Evolutionary conservation across 345 rosid species (phyloP).

Genomic region (Cardamine chenopodiifolia): DNA sequence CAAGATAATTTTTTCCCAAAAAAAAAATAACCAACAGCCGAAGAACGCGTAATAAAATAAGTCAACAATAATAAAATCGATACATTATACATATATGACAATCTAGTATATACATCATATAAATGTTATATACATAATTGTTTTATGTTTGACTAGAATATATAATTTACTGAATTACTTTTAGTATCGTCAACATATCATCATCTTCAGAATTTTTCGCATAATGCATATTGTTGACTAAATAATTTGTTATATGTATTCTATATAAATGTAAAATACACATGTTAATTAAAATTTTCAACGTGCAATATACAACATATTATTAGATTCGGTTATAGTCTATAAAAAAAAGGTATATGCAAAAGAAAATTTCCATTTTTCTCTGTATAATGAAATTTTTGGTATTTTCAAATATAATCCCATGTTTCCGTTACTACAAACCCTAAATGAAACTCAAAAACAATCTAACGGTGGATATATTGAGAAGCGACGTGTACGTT

Average conservation of each 20-base stretch:
- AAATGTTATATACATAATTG: background rate
- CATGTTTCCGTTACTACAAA: slow-evolving; percentile 39
- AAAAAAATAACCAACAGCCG: too few species aligned
- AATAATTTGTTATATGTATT: background rate
- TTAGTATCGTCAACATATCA: background rate
- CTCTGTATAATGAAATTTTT: background rate
- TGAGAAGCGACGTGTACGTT: slow-evolving; percentile 22
- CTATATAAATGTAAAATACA: background rate
- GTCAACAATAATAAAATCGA: background rate
- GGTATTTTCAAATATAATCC: slow-evolving; percentile 38
- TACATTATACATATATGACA: background rate
- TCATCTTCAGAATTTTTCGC: background rate
- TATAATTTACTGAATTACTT: background rate
- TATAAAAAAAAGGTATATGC: background rate
- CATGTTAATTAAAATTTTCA: background rate
- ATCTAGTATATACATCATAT: background rate
- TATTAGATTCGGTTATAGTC: background rate
- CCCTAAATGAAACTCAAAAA: slow-evolving; percentile 20
- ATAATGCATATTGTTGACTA: background rate
- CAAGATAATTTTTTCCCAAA: background rate
- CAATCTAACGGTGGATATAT: slow-evolving; percentile 16
- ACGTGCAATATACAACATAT: background rate
- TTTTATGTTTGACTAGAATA: background rate
- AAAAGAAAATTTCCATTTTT: background rate
- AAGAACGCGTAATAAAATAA: background rate